Evolutionary conservation across 345 rosid genomes (phyloP), one percentile per base, ranked within the genome.

Genomic region (Schrenkiella parvula): DNA sequence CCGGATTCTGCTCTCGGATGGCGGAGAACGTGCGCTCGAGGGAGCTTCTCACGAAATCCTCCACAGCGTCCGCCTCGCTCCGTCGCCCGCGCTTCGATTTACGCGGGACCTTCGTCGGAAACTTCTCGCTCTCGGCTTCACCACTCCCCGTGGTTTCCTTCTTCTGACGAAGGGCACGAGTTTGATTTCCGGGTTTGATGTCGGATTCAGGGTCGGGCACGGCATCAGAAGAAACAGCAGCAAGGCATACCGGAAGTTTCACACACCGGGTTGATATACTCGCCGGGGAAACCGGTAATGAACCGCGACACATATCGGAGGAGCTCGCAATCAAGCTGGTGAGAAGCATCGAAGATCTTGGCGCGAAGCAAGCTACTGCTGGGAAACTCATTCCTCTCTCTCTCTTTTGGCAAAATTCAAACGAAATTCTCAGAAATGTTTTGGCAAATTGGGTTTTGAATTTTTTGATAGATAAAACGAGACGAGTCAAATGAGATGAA

Each of bases 51-150:
- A 93, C 81, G 59, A 82, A 88, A 75, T 93, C 93, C 66, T 91
- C 98, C 10, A 91, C 95, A 0, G 92, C 92, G 46, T 53, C 91
- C 1, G 97, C 88, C 61, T 93, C 98, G 78, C 90, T 87, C 75
- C 82, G 82, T 18, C 91, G 86, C 9, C 92, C 97, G 3, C 91
- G 92, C 78, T 86, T 80, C 25, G 88, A 50, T 81, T 83, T 86
- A 79, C 81, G 80, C 1, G 89, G 90, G 41, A 61, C 81, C 29
- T 77, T 86, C 3, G 79, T 69, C 9, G 82, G 89, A 51, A 84
- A 82, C 52, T 59, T 60, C 5, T 65, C 68, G 32, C 39, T 61
- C 17, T 31, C 42, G 31, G 60, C 8, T 55, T 38, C 51, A 13
- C 66, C 77, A 53, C 52, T 73, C 28, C 42, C 22, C 11, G 78